Base-by-base conservation (phyloP, 305 asterid genomes). In the Ruellia speciosa region DNA sequence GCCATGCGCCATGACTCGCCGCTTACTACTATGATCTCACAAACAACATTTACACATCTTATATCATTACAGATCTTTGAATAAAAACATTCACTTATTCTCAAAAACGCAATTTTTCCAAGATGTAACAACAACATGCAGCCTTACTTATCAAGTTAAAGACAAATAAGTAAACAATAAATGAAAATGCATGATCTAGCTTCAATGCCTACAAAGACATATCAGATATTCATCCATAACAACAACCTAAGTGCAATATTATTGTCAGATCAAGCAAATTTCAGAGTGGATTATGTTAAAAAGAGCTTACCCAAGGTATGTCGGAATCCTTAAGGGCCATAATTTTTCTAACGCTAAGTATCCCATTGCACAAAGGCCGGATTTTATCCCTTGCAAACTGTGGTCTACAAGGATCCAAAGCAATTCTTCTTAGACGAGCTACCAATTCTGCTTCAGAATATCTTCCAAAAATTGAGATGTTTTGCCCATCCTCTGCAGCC, bases 281-380 rank as follows among this genome's bases (percentile, higher is more conserved):
- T 7, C 3, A 19, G 10, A 66, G 49, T 17, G 58, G 59, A 15
- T 12, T 43, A 41, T 58, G 56, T 47, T 56, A 24, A 24, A 58
- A 24, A 58, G 66, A 65, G 24, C 81, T 60, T 77, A 87, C 94
- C 87, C 81, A 70, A 48, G 96, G 84, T 60, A 66, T 61, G 63
- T 24, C 31, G 4, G 31, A 24, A 24, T 78, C 68, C 57, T 67
- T 49, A 48, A 77, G 77, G 64, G 75, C 49, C 87, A 83, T 75
- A 5, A 71, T 71, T 67, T 83, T 77, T 72, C 93, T 63, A 33
- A 79, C 59, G 63, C 68, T 63, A 51, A 73, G 68, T 65, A 80
- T 71, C 71, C 81, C 93, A 66, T 73, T 67, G 72, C 72, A 66
- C 69, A 88, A 64, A 14, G 83, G 77, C 63, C 33, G 75, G 66